Percentiles rank a stretch among this genome's conserved stretches.
These are phyloP conservation scores for Suillus discolor DNA, from an alignment of 768 basidiomycete species.

Conservation along the genomic window DNA sequence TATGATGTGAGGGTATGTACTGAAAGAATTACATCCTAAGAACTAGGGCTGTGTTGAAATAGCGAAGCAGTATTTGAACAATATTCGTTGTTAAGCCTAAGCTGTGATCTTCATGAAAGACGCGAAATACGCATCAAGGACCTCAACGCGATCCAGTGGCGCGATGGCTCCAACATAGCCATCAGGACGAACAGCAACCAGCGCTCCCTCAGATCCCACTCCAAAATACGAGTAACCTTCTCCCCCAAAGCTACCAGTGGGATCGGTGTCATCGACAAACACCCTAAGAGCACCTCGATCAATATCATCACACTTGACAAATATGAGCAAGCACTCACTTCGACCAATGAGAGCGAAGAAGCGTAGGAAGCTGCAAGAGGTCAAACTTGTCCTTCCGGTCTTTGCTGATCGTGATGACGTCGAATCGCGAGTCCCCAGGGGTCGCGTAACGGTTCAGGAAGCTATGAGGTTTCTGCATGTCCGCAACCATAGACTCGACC, in stretches of 20 bases:
- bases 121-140: slow-evolving; percentile 50
- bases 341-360: slow-evolving; percentile 43
- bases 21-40: no score
- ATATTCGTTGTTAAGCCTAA: no score
- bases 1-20: no score
- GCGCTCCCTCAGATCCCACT: slow-evolving; percentile 26
- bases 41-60: no score
- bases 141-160: slow-evolving; percentile 42
- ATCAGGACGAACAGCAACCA: slow-evolving; percentile 35
- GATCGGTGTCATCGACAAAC: slow-evolving; percentile 57
- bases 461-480: slow-evolving; percentile 25
- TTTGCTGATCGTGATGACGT: slow-evolving; percentile 28
- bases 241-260: slow-evolving; percentile 47
- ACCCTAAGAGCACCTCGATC: slow-evolving; percentile 43
- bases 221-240: slow-evolving; percentile 61
- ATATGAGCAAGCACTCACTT: slow-evolving; percentile 31
- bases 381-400: slow-evolving; percentile 35
- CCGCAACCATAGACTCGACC: slow-evolving; percentile 28
- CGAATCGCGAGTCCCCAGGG: slow-evolving; percentile 29
- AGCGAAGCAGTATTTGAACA: no score
- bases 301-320: neutral
- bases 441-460: slow-evolving; percentile 30
- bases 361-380: slow-evolving; percentile 30
- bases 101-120: slow-evolving; percentile 31
- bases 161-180: slow-evolving; percentile 65